phyloP scores from a whole-genome alignment of 208 protist genomes.

The Acanthamoeba lenticulata region DNA sequence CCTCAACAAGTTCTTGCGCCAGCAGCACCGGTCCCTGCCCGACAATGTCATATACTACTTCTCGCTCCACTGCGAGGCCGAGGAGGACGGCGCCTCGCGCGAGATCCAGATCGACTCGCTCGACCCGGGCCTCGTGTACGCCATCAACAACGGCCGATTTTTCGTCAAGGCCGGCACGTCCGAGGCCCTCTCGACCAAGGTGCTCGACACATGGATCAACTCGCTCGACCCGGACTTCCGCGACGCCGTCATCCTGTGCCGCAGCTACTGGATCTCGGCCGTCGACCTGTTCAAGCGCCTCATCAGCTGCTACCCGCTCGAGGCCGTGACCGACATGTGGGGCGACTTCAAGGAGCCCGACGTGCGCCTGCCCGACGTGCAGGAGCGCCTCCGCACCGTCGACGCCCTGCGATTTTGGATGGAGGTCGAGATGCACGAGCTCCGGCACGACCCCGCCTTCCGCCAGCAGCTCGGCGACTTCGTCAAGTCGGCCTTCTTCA shows the following conservation, averaged over 20 bases:
- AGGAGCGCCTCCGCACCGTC: neutral
- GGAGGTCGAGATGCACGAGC: conserved; percentile 29
- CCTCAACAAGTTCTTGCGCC: conserved; percentile 7
- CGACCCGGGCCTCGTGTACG: conserved; percentile 19
- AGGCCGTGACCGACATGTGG: neutral
- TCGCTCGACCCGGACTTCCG: conserved; percentile 18
- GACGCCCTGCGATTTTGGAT: conserved; percentile 47
- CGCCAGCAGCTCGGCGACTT: neutral
- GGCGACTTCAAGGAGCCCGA: neutral
- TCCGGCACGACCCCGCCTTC: neutral
- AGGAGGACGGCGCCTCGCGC: neutral
- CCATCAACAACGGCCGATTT: conserved; percentile 19
- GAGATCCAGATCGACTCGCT: neutral
- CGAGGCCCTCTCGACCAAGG: neutral
- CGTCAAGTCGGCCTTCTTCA: neutral
- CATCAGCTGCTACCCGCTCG: neutral
- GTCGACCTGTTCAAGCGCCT: conserved; percentile 2
- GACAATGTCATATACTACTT: conserved; percentile 16
- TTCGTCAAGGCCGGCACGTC: neutral
- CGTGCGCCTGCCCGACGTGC: neutral
- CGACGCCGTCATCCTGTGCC: neutral
- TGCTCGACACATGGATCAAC: neutral
- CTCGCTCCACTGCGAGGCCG: conserved; percentile 16
- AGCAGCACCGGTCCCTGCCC: neutral
- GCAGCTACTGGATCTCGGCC: neutral